Evolutionary conservation across 2,329 filamentous ascomycete species (phyloP).

Genomic region (Botrytis porri): DNA sequence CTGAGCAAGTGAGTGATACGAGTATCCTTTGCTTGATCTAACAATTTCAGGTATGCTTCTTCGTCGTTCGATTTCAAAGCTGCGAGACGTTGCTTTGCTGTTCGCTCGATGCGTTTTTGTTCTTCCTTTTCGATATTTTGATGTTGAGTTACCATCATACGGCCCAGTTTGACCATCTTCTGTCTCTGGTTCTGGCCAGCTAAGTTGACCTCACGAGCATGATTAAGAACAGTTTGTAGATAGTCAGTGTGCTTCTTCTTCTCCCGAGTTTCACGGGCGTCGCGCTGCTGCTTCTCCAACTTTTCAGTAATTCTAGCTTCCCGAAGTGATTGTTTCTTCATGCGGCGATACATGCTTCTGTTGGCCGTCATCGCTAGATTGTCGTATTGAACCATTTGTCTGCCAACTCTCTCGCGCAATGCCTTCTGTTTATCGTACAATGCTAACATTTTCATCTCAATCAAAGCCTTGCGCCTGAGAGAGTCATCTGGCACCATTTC

Average conservation of each 20-base stretch:
- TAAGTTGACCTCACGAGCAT: slow-evolving; percentile 73
- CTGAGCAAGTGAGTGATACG: slow-evolving; percentile 96
- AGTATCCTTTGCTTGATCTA: slow-evolving; percentile 98
- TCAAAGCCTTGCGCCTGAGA: slow-evolving; percentile 83
- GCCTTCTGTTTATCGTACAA: slow-evolving; percentile 86
- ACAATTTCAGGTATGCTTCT: slow-evolving; percentile 95
- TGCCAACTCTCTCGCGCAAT: slow-evolving; percentile 80
- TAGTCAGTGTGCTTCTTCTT: slow-evolving; percentile 97
- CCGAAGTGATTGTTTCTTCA: slow-evolving; percentile 95
- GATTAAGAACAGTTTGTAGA: slow-evolving; percentile 78
- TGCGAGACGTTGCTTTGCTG: slow-evolving; percentile 98
- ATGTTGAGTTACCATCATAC: slow-evolving; percentile 85
- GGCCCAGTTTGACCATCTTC: slow-evolving; percentile 82
- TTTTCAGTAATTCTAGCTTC: slow-evolving; percentile 98
- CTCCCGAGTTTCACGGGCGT: slow-evolving; percentile 91
- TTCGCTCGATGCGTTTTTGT: slow-evolving; percentile 95
- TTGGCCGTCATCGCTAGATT: slow-evolving; percentile 98
- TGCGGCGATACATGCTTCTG: slow-evolving; percentile 80
- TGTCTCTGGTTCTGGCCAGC: slow-evolving; percentile 63
- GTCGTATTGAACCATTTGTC: slow-evolving; percentile 92
- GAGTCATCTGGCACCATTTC: slow-evolving; percentile 72
- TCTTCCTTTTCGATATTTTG: slow-evolving; percentile 98
- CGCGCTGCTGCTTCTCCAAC: slow-evolving; percentile 96
- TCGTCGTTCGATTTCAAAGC: slow-evolving; percentile 98
- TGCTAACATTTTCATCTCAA: slow-evolving; percentile 89